Percentiles rank a stretch among this genome's conserved stretches.
Evolutionary conservation across 2,329 filamentous ascomycete species (phyloP).

Genomic region (Talaromyces sp.): DNA sequence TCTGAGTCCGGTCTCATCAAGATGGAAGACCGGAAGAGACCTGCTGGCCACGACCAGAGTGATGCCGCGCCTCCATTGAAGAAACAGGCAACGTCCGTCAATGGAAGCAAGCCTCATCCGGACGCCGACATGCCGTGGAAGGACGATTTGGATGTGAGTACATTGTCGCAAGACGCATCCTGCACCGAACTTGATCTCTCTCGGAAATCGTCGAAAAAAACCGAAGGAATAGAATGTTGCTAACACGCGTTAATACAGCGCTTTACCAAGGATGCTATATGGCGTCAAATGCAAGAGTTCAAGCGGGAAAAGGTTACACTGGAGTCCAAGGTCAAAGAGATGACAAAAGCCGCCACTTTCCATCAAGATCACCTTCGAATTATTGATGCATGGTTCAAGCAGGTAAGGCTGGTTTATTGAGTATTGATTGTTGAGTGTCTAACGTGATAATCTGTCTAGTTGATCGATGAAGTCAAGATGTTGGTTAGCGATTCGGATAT

Average conservation of each 20-base stretch:
- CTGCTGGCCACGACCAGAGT: slow-evolving; percentile 71
- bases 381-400: slow-evolving; percentile 89
- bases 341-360: slow-evolving; percentile 70
- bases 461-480: slow-evolving; percentile 45
- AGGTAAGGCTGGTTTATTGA: slow-evolving; percentile 54
- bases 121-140: slow-evolving; percentile 66
- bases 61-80: slow-evolving; percentile 86
- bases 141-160: slow-evolving; percentile 68
- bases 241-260: slow-evolving; percentile 50
- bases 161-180: slow-evolving; percentile 24
- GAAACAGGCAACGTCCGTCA: slow-evolving; percentile 72
- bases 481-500: slow-evolving; percentile 28
- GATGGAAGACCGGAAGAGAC: slow-evolving; percentile 99
- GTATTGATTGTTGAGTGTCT: background rate
- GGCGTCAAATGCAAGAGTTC: slow-evolving; percentile 96
- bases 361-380: slow-evolving; percentile 91
- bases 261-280: slow-evolving; percentile 93
- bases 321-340: slow-evolving; percentile 73
- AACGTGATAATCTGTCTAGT: slow-evolving; percentile 18
- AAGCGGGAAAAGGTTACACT: slow-evolving; percentile 81
- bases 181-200: background rate
- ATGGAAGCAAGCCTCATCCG: slow-evolving; percentile 60
- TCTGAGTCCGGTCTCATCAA: slow-evolving; percentile 75
- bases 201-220: background rate
- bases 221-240: background rate